Evolutionary conservation across 768 basidiomycete species (phyloP), one percentile per base, ranked within the genome.

Genomic region (Xerocomellus intermedius): DNA sequence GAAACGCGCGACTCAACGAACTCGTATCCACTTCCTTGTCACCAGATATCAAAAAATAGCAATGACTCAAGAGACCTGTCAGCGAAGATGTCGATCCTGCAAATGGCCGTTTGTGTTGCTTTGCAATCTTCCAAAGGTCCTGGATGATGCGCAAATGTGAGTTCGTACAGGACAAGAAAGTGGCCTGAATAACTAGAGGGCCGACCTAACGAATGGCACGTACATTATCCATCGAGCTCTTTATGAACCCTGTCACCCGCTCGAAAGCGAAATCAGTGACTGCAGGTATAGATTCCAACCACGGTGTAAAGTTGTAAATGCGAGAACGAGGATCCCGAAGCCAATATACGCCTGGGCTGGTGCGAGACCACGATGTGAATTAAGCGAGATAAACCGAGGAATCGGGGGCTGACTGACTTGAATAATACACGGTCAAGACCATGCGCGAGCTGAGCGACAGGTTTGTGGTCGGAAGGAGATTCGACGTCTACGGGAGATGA

Each of bases 31-130:
- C 79, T 0, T 73, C 70, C 63, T 83, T 87, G 59, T 86, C 80
- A 19, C 81, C 82, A 22, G 91, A 94, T 5, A 97, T 75, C 17
- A 94, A 77, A 65, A 93, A 92, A 67, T 97, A 98, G 17, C 96
- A 83, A 45, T 98, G 94, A 42, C 83, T 79, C 41, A 97, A 77
- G 63, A 94, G 83, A 35, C 89, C 86, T 0, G 92, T 87, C 48
- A 97, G 70, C 1, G 92, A 94, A 8, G 94, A 96, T 0, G 95
- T 98, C 4, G 92, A 95, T 4, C 95, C 96, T 2, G 82, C 82
- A 67, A 90, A 97, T 26, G 64, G 75, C 41, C 81, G 80, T 0
- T 78, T 71, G 56, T 90, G 77, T 41, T 73, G 69, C 59, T 79
- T 76, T 2, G 89, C 87, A 14, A 96, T 72, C 10, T 64, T 62